Evolutionary conservation across 2,329 filamentous ascomycete species (phyloP).

Genomic region (Colletotrichum echinochloae): DNA sequence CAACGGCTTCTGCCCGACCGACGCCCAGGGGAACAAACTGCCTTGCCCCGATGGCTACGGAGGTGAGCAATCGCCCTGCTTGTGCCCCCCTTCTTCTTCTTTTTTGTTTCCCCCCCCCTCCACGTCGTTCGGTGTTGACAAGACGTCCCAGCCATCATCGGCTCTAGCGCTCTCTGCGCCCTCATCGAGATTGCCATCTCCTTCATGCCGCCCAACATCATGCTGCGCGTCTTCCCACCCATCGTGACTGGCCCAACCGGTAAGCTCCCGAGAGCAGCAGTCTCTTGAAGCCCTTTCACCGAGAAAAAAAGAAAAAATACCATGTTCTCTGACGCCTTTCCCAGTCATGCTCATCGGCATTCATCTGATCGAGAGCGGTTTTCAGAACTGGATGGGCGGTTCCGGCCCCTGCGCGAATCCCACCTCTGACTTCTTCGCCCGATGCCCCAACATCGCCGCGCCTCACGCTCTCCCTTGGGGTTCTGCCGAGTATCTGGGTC

Average conservation of each 20-base stretch:
- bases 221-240: conserved; percentile 82
- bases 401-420: conserved; percentile 67
- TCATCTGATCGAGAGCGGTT: conserved; percentile 76
- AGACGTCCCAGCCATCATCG: conserved; percentile 70
- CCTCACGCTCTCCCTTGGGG: conserved; percentile 83
- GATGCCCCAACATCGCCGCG: conserved; percentile 75
- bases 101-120: no score
- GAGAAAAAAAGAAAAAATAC: no score
- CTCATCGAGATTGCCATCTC: conserved; percentile 80
- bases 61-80: conserved; percentile 41
- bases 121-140: background rate
- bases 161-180: conserved; percentile 74
- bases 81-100: background rate
- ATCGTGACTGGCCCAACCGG: conserved; percentile 79
- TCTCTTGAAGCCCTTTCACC: no score
- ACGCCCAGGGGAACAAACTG: conserved; percentile 71
- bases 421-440: conserved; percentile 67
- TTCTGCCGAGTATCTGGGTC: conserved; percentile 79
- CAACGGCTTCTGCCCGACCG: conserved; percentile 74
- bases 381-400: conserved; percentile 84
- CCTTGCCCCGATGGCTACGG: conserved; percentile 84
- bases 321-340: conserved; percentile 16
- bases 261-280: conserved; percentile 49
- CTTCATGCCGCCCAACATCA: conserved; percentile 75
- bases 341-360: conserved; percentile 76